Conservation (phyloP, 306 rosid species). For the Medicago lupulina region DNA sequence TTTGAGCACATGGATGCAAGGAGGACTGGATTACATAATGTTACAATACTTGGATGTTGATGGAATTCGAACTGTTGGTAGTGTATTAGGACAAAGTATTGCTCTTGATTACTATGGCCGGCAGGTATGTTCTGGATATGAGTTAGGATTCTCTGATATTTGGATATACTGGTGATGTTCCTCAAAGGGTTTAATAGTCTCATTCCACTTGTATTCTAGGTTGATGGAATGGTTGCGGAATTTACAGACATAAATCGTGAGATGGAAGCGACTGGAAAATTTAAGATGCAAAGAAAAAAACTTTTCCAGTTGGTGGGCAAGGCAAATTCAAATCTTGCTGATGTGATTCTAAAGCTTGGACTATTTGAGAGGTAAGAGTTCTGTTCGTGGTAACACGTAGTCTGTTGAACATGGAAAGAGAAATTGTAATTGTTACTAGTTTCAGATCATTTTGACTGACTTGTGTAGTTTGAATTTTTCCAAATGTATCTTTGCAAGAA, state of each 20-base stretch:
- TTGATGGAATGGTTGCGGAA: constrained; percentile 99
- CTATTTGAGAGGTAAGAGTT: constrained; percentile 86
- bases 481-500: neutral
- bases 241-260: constrained; percentile 97
- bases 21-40: constrained; percentile 97
- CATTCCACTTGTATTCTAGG: constrained; percentile 53
- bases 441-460: constrained; percentile 17
- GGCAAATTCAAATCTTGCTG: constrained; percentile 98
- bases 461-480: neutral
- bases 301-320: constrained; percentile 98
- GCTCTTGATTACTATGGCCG: constrained; percentile 97
- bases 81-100: constrained; percentile 97
- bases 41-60: constrained; percentile 87
- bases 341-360: constrained; percentile 96
- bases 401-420: neutral
- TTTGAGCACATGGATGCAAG: constrained; percentile 92
- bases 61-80: constrained; percentile 95
- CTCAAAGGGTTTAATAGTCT: constrained; percentile 14
- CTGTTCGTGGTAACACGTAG: constrained; percentile 9
- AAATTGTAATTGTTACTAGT: neutral
- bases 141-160: constrained; percentile 33
- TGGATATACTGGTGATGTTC: constrained; percentile 34
- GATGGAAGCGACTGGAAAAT: constrained; percentile 96
- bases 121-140: constrained; percentile 63
- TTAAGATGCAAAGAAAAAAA: constrained; percentile 94